A percentile compares a stretch with the other conserved stretches of the same genome.
Conservation (phyloP, 257 asterid genomes). For the Fraxinus americana region DNA sequence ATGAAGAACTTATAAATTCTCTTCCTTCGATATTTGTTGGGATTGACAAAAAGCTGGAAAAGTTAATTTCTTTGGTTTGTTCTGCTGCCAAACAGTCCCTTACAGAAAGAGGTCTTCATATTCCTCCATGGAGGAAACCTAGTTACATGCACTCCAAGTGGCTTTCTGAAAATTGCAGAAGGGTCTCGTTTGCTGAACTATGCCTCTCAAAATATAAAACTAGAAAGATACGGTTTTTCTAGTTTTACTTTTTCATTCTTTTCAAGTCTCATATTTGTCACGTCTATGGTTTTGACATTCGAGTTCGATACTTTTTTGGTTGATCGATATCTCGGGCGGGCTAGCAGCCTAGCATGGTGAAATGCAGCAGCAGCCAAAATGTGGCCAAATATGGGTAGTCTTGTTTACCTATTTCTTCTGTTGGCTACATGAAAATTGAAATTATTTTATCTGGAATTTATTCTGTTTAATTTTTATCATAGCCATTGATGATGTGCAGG, state of each 20-base stretch:
- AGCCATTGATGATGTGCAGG: too few relatives aligned
- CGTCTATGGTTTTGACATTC: background rate
- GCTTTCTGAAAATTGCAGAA: slow-evolving; percentile 55
- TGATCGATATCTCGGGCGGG: background rate
- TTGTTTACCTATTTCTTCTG: too few relatives aligned
- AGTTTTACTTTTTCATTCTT: background rate
- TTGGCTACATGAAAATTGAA: too few relatives aligned
- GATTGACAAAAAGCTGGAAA: slow-evolving; percentile 46
- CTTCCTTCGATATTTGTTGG: slow-evolving; percentile 65
- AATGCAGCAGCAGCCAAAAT: background rate
- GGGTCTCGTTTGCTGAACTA: slow-evolving; percentile 22
- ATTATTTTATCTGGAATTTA: too few relatives aligned
- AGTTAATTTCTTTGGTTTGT: slow-evolving; percentile 47
- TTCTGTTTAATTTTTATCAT: too few relatives aligned
- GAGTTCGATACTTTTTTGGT: background rate
- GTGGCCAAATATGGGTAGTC: background rate
- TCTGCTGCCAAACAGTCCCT: slow-evolving; percentile 62
- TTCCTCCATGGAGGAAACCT: slow-evolving; percentile 73
- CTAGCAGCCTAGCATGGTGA: background rate
- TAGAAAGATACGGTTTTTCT: slow-evolving; percentile 13
- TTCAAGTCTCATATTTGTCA: background rate
- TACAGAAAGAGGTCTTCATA: slow-evolving; percentile 49
- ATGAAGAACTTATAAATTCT: slow-evolving; percentile 47
- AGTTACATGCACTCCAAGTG: slow-evolving; percentile 60
- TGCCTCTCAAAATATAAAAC: background rate